phyloP scores from a whole-genome alignment of 495 filamentous ascomycete genomes.

The Xylaria bambusicola region DNA sequence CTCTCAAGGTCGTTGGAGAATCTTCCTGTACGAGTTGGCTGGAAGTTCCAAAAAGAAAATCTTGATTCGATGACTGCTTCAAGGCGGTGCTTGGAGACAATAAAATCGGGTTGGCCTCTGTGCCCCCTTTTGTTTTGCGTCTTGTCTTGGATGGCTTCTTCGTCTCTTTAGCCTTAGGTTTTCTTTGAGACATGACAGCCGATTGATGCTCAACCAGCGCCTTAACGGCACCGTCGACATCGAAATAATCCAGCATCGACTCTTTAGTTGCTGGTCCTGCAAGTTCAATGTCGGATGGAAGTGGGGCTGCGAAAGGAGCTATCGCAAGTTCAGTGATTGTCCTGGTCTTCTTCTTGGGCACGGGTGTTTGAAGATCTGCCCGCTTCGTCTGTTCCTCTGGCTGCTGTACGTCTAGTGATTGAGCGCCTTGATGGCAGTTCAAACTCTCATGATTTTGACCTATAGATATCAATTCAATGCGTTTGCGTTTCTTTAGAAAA shows the following conservation, averaged over 20 bases:
- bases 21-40: constrained; percentile 83
- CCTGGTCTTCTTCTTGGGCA: constrained; percentile 68
- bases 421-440: constrained; percentile 8
- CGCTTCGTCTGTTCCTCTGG: constrained; percentile 42
- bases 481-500: constrained; percentile 52
- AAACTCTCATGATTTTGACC: constrained; percentile 16
- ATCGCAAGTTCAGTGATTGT: constrained; percentile 88
- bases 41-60: constrained; percentile 88
- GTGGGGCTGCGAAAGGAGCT: constrained; percentile 62
- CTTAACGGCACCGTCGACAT: constrained; percentile 31
- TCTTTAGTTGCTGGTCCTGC: constrained; percentile 30
- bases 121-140: constrained; percentile 48
- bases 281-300: constrained; percentile 31
- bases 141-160: constrained; percentile 36
- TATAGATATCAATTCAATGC: constrained; percentile 46
- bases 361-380: constrained; percentile 39
- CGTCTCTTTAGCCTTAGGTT: constrained; percentile 30
- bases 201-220: constrained; percentile 35
- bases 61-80: constrained; percentile 68
- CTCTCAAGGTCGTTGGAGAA: constrained; percentile 65
- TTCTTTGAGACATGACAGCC: constrained; percentile 37
- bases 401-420: constrained; percentile 15
- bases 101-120: constrained; percentile 50
- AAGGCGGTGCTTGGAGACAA: constrained; percentile 74
- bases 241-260: constrained; percentile 37